Evolutionary conservation across 148 eudicot species (phyloP), one percentile per base, ranked within the genome.

Genomic region (Nepenthes mirabilis): DNA sequence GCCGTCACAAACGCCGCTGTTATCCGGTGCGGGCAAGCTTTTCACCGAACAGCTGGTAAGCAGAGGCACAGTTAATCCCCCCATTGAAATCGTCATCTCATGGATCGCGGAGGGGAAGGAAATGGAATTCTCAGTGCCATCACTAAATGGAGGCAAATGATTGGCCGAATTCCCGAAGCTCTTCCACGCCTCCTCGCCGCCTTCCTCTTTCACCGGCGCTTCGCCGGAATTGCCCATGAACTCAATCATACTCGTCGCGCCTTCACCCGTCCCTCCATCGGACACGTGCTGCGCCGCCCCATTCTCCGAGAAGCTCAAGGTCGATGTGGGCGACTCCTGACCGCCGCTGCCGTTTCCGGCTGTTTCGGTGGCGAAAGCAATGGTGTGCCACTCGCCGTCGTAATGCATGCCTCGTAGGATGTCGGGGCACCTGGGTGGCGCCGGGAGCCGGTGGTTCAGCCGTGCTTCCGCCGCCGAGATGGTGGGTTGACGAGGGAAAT

Each of bases 291-390:
- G 5, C 1, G 50, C 13, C 23, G 81, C 4, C 59, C 59, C 78
- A 9, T 62, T 74, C 55, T 82, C 83, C 0, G 83, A 78, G 76
- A 76, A 86, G 63, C 88, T 83, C 1, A 86, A 76, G 0, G 96
- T 86, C 9, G 96, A 83, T 1, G 90, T 89, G 3, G 97, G 94
- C 4, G 97, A 89, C 58, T 78, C 90, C 33, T 56, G 45, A n/a
- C 70, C 61, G 32, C 36, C 68, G 12, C 60, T 61, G 2, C 49
- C 58, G n/a, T 61, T 60, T 36, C 66, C 47, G 34, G 10, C 51
- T 23, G 23, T 23, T 36, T 14, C 57, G 34, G 62, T 43, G 45
- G 36, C 71, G 2, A 70, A 56, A 23, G 23, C 23, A 23, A 23
- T 23, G 23, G 23, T 23, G 23, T 23, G 23, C 80, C 82, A 75